Evolutionary conservation across 768 basidiomycete genomes (phyloP).

Genomic region (Rubroboletus pulcherrimus): DNA sequence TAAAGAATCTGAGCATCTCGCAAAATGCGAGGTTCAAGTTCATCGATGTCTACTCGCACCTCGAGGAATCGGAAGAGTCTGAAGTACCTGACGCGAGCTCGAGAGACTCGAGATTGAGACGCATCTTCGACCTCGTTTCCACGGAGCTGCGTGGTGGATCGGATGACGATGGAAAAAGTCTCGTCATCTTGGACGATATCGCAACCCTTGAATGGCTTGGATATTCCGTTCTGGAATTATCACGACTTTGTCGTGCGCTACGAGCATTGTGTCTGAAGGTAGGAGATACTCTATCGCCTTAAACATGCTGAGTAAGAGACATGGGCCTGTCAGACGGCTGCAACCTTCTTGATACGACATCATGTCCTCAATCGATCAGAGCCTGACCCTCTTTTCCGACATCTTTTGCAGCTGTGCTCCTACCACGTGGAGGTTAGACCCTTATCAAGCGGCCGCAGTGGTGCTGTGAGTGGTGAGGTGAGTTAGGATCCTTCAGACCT

Average conservation of each 20-base stretch:
- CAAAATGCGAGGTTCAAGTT: conserved; percentile 45
- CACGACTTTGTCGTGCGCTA: conserved; percentile 58
- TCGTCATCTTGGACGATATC: conserved; percentile 72
- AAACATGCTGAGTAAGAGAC: not conserved
- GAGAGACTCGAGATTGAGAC: conserved; percentile 22
- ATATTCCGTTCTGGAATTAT: conserved; percentile 45
- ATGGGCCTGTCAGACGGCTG: conserved; percentile 38
- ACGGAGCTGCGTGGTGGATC: conserved; percentile 18
- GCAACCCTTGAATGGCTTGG: conserved; percentile 72
- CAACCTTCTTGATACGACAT: conserved; percentile 60
- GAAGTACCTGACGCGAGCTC: conserved; percentile 4
- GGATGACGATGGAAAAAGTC: conserved; percentile 15
- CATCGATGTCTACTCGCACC: conserved; percentile 47
- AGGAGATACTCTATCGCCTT: not conserved
- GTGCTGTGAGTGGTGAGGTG: conserved; percentile 76
- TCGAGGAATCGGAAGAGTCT: conserved; percentile 21
- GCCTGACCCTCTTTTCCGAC: conserved; percentile 56
- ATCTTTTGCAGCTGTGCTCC: conserved; percentile 57
- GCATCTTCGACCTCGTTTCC: conserved; percentile 37
- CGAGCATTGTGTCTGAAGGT: conserved; percentile 55
- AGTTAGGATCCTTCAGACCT: conserved; percentile 3
- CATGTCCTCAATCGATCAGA: conserved; percentile 54
- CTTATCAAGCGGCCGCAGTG: conserved; percentile 71
- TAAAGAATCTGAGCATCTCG: conserved; percentile 33
- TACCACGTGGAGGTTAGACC: conserved; percentile 73